These are phyloP conservation scores for Blumeria graminis DNA, from an alignment of 2,329 filamentous ascomycete genomes.

Conservation along the genomic window DNA sequence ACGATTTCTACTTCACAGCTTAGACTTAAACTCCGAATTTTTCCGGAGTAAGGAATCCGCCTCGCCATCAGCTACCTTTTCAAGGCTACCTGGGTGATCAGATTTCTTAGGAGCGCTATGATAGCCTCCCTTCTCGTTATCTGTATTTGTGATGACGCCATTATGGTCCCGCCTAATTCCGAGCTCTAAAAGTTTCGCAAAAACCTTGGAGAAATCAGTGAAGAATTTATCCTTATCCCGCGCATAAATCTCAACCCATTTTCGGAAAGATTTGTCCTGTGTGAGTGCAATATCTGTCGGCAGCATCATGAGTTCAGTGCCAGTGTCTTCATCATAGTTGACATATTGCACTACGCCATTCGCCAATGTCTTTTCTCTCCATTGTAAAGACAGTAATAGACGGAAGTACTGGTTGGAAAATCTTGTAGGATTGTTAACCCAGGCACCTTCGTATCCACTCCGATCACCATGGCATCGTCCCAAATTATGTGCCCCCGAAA, in stretches of 20 bases:
- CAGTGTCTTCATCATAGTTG: constrained; percentile 29
- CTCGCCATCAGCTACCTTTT: constrained; percentile 17
- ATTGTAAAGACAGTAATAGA: constrained; percentile 25
- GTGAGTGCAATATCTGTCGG: constrained; percentile 36
- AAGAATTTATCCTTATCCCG: constrained; percentile 38
- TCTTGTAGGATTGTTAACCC: constrained; percentile 32
- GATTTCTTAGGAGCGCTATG: constrained; percentile 31
- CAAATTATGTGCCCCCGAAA: constrained; percentile 30
- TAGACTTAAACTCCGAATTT: constrained; percentile 10
- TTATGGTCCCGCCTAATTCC: constrained; percentile 29
- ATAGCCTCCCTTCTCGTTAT: constrained; percentile 32
- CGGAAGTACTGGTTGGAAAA: constrained; percentile 34
- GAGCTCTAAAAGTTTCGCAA: constrained; percentile 35
- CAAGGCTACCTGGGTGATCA: constrained; percentile 13
- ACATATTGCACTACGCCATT: constrained; percentile 32
- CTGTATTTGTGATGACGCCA: constrained; percentile 28
- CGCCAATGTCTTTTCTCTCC: constrained; percentile 27
- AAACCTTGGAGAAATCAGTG: constrained; percentile 30
- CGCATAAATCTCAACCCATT: constrained; percentile 34
- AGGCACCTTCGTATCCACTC: constrained; percentile 31
- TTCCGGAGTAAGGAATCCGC: constrained; percentile 18
- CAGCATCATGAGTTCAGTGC: constrained; percentile 38
- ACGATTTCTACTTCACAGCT: constrained; percentile 5
- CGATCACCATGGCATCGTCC: constrained; percentile 30
- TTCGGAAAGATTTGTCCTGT: constrained; percentile 25